Base-by-base conservation (phyloP, 192 early-diverging fungal genomes). In the Pecoramyces ruminantium region DNA sequence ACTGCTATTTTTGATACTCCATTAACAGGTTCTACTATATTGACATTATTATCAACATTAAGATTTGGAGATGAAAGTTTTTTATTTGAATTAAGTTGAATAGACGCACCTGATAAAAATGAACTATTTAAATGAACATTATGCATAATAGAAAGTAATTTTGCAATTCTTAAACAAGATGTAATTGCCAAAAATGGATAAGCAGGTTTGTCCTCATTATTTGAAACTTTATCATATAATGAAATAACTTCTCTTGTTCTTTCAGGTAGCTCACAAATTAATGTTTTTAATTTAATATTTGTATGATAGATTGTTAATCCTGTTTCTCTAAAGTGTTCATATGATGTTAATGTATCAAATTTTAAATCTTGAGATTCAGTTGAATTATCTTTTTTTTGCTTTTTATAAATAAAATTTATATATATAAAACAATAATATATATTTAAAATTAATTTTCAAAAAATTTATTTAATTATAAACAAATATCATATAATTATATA, bases 161-260 rank as follows among this genome's bases (percentile, higher is more conserved):
- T 87, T 18, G 94, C 88, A 0, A 95, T 86, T 77, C 89, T 92
- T 42, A 94, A 80, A 81, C 91, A 93, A 1, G 93, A 90, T 77
- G 88, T 86, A 1, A 89, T 89, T 78, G 90, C 88, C 4, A 95
- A 84, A 29, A 95, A 84, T 13, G 92, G 89, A 78, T 87, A 89
- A 77, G 80, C 81, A 21, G 90, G 89, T 2, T 87, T 80, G 15
- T 85, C 86, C 38, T 86, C 84, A 77, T 80, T 83, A 13, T 85
- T 79, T 2, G 88, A 84, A 18, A 88, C 88, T 81, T 88, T 88
- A 30, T 87, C 90, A 83, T 95, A 94, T 29, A 92, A 84, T 4
- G 82, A 79, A 16, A 93, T 81, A 13, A 95, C 87, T 12, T 88
- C 87, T n/a, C 91, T 84, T 80, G 92, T 94, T 79, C 91, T 86